These are phyloP conservation scores for Heliosperma pusillum DNA, from an alignment of 148 eudicot species.

Conservation along the genomic window DNA sequence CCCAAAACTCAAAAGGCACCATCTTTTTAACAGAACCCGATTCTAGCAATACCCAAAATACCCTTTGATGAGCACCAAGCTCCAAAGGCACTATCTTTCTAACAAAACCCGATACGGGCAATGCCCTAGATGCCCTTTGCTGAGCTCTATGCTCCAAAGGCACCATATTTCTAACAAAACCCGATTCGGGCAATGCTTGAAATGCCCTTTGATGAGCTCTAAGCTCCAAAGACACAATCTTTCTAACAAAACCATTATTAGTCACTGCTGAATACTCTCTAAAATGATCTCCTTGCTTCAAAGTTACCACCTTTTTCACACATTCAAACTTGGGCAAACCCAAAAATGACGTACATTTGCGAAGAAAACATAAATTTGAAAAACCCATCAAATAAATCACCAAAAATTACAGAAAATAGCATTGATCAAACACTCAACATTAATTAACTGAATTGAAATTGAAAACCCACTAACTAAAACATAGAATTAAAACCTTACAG, in stretches of 20 bases:
- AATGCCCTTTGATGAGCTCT: constrained; percentile 16
- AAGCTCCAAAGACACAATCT: no score
- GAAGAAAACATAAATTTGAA: not conserved
- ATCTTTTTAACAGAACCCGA: constrained; percentile 6
- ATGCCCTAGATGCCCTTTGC: constrained; percentile 26
- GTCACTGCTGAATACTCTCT: no score
- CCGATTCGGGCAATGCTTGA: constrained; percentile 2
- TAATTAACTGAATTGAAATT: not conserved
- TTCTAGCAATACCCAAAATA: not conserved
- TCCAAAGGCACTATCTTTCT: constrained; percentile 14
- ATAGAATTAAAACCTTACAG: not conserved
- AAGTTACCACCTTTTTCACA: constrained; percentile 11
- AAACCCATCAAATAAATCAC: constrained; percentile 16
- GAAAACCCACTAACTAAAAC: constrained; percentile 17
- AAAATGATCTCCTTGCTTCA: constrained; percentile 21
- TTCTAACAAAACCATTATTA: no score
- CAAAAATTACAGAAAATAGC: not conserved
- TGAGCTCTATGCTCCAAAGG: constrained; percentile 22
- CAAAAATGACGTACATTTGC: constrained; percentile 2
- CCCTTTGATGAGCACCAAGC: constrained; percentile 30
- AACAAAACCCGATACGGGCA: constrained; percentile 1
- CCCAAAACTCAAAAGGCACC: not conserved
- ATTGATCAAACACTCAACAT: constrained; percentile 8
- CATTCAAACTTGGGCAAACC: constrained; percentile 15
- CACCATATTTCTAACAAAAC: constrained; percentile 14